Evolutionary conservation across 139 green algal genomes (phyloP), one percentile per base, ranked within the genome.

Genomic region (Coelastrella sp.): DNA sequence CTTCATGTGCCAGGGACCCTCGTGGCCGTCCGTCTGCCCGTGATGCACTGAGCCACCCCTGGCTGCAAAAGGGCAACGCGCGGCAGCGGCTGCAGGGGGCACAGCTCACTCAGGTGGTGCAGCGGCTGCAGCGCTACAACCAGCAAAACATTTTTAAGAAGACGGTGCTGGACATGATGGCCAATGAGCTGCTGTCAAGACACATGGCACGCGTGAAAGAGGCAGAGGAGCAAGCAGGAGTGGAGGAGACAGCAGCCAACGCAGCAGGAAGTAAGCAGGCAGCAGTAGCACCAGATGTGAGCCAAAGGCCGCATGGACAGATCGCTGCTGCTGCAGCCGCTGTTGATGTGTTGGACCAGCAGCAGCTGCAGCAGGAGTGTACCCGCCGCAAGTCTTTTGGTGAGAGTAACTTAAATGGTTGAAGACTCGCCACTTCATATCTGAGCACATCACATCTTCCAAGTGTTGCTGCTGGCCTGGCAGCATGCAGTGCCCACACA

Each of bases 121-220:
- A 98, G 92, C 95, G 96, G 9, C 93, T 98, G 57, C 96, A 98
- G 94, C 91, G 91, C 70, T 91, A 91, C 85, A 92, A 82, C 65
- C 85, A 97, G 85, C 91, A 93, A 59, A 93, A 89, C 84, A 59
- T 93, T 0, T 90, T 98, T n/a, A 96, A 96, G 90, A 95, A 96
- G 83, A 97, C 94, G 56, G 94, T 99, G 61, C 94, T 99, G 83
- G 97, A 99, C 91, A 95, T 98, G 91, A 98, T 99, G 73, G 96
- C 96, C 6, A 95, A 96, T 84, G 97, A 98, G 93, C 90, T 98
- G 88, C 89, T 98, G 57, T 89, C 91, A 22, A 87, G 82, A 20
- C 93, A 95, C 75, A 72, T 85, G 82, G 82, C 68, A 35, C n/a
- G 80, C 4, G 12, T 90, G 72, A 85, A 87, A 10, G 79, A 87